Evolutionary conservation across 129 eudicot species (phyloP), one percentile per base, ranked within the genome.

Genomic region (Centella asiatica): DNA sequence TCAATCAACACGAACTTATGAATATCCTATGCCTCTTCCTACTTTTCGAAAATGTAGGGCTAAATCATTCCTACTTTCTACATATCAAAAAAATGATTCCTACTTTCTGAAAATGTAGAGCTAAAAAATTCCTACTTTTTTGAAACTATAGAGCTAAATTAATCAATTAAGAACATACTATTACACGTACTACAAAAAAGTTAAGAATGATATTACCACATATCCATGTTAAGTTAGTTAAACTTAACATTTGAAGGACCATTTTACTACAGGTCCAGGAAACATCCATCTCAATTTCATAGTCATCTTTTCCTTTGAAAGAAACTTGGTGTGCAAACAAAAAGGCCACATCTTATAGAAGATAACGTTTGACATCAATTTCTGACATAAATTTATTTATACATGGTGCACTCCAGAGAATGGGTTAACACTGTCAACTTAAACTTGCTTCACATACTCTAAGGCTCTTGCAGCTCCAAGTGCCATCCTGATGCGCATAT

Each of bases 391-490:
- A 54, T 15, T 13, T 12, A 6, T 19, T 27, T 11, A 18, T 52
- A 18, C 15, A 26, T 53, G 22, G 22, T 53, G 18, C 57, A 18
- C 39, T 20, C 8, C 28, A 17, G 14, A 28, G 22, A 9, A 31
- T 5, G 3, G 1, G 18, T 32, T 29, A 32, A 56, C 18, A 9
- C 18, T 56, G 12, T 29, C 26, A 56, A 6, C 31, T 25, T 31
- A 31, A 22, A 32, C n/a, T 56, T 23, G 26, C 56, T 22, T 37
- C 31, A 80, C 96, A 75, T 85, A 93, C 99, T 93, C 96, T 70
- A 93, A 72, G 60, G 96, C 99, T 77, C 96, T 78, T 66, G 99
- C 99, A 75, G 95, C 96, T 76, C 96, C 99, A 74, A 93, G 95
- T 37, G 96, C 96, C 92, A 93, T 93, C 46, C 87, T 80, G 17